A percentile compares a stretch with the other conserved stretches of the same genome.
These are phyloP conservation scores for Castanea mollissima DNA, from an alignment of 306 rosid genomes.

Conservation along the genomic window DNA sequence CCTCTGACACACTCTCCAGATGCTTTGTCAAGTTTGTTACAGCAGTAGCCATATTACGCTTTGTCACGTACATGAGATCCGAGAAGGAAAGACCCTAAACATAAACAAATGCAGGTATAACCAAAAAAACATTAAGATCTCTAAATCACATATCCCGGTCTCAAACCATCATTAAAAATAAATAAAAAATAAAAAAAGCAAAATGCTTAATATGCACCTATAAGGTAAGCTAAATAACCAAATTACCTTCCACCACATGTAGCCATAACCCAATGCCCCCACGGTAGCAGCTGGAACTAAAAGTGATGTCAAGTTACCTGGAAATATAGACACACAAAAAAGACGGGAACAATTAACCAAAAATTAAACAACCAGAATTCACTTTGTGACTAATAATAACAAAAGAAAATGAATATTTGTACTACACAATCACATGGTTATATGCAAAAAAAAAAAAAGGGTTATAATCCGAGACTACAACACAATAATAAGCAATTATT, in stretches of 20 bases:
- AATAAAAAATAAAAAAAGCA: not conserved
- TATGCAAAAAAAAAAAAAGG: not conserved
- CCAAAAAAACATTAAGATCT: conserved; percentile 3
- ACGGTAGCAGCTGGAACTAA: conserved; percentile 74
- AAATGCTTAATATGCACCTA: not conserved
- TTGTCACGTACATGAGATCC: conserved; percentile 94
- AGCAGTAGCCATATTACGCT: conserved; percentile 79
- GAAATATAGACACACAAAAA: conserved; percentile 1
- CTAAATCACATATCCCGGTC: too few relatives aligned
- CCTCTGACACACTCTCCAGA: conserved; percentile 79
- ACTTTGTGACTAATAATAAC: not conserved
- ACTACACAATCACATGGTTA: not conserved
- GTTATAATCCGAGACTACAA: not conserved
- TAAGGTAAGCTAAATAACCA: not conserved
- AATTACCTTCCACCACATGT: conserved; percentile 97
- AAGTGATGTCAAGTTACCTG: conserved; percentile 74
- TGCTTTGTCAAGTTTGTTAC: conserved; percentile 78
- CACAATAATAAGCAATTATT: not conserved
- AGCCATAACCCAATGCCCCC: conserved; percentile 87
- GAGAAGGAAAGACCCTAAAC: conserved; percentile 81
- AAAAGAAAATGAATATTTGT: too few relatives aligned
- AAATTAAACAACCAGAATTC: not conserved
- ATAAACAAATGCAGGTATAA: conserved; percentile 20
- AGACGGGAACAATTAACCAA: not conserved
- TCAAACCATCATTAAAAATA: not conserved